These are phyloP conservation scores for Hansfordia pulvinata DNA, from an alignment of 2,329 filamentous ascomycete species.

Conservation along the genomic window DNA sequence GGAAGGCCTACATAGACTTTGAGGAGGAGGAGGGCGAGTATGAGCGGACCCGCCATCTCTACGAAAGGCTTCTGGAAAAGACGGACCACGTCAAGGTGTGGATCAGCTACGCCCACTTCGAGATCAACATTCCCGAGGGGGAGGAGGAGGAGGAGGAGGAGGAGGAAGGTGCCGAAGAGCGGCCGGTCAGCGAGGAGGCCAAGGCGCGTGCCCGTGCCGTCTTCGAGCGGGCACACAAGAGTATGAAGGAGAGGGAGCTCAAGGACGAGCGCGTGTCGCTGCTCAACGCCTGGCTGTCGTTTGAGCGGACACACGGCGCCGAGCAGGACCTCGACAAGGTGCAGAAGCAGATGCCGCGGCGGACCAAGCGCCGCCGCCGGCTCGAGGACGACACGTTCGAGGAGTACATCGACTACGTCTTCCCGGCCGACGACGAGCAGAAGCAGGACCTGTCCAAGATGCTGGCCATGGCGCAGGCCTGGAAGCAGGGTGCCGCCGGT, in stretches of 20 bases:
- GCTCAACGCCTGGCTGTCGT: conserved; percentile 83
- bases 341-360: conserved; percentile 84
- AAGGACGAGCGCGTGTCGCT: conserved; percentile 90
- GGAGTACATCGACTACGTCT: conserved; percentile 95
- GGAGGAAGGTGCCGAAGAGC: conserved; percentile 51
- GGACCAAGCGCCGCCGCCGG: conserved; percentile 83
- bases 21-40: conserved; percentile 94
- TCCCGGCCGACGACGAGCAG: conserved; percentile 87
- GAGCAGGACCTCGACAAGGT: conserved; percentile 66
- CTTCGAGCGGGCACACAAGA: conserved; percentile 74
- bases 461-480: conserved; percentile 73
- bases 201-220: conserved; percentile 71
- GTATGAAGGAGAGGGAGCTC: conserved; percentile 79
- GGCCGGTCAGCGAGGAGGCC: conserved; percentile 64
- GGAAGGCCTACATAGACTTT: conserved; percentile 98
- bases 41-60: conserved; percentile 65
- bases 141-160: conserved; percentile 41
- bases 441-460: conserved; percentile 73
- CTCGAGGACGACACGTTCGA: conserved; percentile 88
- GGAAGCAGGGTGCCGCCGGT: conserved; percentile 52
- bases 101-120: conserved; percentile 97
- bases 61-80: conserved; percentile 83
- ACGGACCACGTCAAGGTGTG: conserved; percentile 99
- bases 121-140: conserved; percentile 81
- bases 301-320: conserved; percentile 75